These are phyloP conservation scores for Cladosporium sp. DNA, from an alignment of 2,329 filamentous ascomycete genomes.

Conservation along the genomic window DNA sequence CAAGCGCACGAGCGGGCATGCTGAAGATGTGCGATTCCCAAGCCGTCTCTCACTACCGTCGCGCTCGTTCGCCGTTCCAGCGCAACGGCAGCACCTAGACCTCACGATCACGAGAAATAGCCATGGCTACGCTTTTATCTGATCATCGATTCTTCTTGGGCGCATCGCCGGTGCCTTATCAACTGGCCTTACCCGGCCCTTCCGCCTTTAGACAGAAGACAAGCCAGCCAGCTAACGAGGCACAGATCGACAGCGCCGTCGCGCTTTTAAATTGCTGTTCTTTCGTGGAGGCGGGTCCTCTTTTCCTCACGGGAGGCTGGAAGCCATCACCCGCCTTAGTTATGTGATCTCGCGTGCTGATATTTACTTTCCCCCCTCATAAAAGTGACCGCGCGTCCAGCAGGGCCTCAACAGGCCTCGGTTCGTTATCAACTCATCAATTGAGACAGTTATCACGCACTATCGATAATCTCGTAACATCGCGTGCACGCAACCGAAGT, in stretches of 20 bases:
- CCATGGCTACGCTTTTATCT: background rate
- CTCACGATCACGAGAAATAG: background rate
- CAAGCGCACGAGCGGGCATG: background rate
- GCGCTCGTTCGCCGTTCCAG: background rate
- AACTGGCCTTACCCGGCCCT: background rate
- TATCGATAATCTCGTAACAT: no score
- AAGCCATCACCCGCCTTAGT: no score
- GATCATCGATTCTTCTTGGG: background rate
- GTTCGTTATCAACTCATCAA: no score
- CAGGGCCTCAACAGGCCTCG: no score
- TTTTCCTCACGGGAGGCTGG: background rate
- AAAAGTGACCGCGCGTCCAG: no score
- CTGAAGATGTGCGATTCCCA: constrained; percentile 8
- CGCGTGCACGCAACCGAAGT: no score
- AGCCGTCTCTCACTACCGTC: constrained; percentile 11
- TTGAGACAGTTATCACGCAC: no score
- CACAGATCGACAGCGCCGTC: constrained; percentile 9
- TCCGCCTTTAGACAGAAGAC: background rate
- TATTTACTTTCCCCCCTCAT: no score
- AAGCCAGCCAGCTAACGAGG: background rate
- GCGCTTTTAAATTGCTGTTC: constrained; percentile 5
- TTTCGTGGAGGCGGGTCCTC: constrained; percentile 12
- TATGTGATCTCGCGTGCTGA: no score
- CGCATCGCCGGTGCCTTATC: background rate
- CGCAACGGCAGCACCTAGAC: background rate